These are phyloP conservation scores for Aspergillus hortae DNA, from an alignment of 2,329 filamentous ascomycete genomes.

Conservation along the genomic window DNA sequence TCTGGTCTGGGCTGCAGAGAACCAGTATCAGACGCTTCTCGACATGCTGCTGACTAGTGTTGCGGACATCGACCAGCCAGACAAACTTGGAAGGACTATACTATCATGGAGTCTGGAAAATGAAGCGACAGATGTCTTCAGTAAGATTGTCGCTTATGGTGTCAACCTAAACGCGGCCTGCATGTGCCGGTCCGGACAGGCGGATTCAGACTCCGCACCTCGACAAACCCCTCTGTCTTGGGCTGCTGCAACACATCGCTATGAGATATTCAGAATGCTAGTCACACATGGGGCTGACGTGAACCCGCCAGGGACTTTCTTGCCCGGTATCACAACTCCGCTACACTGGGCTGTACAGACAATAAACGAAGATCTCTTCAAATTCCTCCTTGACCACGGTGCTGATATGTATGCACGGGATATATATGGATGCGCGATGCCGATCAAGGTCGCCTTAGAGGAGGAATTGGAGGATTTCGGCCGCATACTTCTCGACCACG, in stretches of 20 bases:
- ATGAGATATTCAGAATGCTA: neutral
- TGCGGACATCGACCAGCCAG: neutral
- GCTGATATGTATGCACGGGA: neutral
- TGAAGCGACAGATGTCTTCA: neutral
- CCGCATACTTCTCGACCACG: neutral
- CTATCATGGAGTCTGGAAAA: neutral
- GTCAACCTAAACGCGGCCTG: neutral
- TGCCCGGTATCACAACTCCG: neutral
- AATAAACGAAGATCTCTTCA: neutral
- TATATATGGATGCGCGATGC: neutral
- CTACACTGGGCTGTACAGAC: neutral
- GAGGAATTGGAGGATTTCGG: neutral
- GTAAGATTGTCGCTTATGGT: neutral
- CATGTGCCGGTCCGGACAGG: neutral
- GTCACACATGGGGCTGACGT: neutral
- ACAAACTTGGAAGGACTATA: neutral
- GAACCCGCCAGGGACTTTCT: neutral
- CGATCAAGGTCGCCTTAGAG: neutral
- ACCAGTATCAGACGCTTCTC: neutral
- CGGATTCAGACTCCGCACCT: neutral
- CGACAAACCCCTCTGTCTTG: neutral
- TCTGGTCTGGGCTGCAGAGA: neutral
- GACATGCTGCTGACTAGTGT: neutral
- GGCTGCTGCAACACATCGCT: neutral
- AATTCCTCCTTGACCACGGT: neutral